Evolutionary conservation across 495 filamentous ascomycete species (phyloP), one percentile per base, ranked within the genome.

Genomic region (Tricharina praecox): DNA sequence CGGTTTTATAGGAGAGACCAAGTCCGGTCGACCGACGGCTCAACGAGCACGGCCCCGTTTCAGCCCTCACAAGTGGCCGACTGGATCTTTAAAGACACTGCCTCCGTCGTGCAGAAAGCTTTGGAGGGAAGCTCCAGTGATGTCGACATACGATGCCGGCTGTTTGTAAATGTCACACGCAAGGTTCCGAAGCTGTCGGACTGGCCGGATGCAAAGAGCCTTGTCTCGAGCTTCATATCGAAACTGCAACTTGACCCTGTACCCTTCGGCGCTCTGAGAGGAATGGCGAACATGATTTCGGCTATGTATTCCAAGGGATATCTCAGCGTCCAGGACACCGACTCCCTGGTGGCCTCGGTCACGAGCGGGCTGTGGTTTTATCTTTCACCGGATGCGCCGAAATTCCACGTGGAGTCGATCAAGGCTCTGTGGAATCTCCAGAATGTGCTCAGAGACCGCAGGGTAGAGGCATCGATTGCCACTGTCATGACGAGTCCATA

Each of bases 321-420:
- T 40, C 48, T 61, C 23, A 39, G 38, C 4, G 32, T 57, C 13
- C 49, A 46, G 23, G 40, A 34, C 33, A 63, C 85, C 4, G 76
- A 76, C 24, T 70, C 75, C 19, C 60, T 88, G 15, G 73, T 87
- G 15, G 69, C 77, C 9, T 53, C 58, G 66, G 72, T 94, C 16
- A 76, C 90, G 11, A 69, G 67, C 11, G 69, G 76, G 49, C 67
- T 87, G 0, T 96, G 88, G 88, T 26, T 30, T 26, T 86, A 80
- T 59, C 66, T 95, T 26, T 83, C 84, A 0, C 78, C 83, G 19
- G 65, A 78, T 16, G 78, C 77, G 47, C 87, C 85, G 0, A 92
- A 92, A 57, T 87, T 87, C 53, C 90, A 93, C 60, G 85, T 96
- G 19, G 88, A 96, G 62, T 77, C 85, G 26, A 83, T 92, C 38